A percentile compares a stretch with the other conserved stretches of the same genome.
Evolutionary conservation across 345 rosid species (phyloP).

Genomic region (Citrus unshiu): DNA sequence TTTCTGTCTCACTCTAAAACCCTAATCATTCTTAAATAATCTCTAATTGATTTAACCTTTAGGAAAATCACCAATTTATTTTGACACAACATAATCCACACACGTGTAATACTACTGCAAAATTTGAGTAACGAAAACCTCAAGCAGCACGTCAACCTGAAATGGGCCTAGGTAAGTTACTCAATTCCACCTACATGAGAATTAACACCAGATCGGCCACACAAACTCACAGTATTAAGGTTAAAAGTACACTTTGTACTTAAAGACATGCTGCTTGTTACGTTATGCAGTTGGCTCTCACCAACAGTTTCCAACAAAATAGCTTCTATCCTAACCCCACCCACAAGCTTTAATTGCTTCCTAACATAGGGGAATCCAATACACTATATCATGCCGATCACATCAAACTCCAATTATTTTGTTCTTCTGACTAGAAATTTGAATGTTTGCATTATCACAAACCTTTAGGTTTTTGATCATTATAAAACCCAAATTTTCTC

Average conservation of each 20-base stretch:
- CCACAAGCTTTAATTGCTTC: not conserved
- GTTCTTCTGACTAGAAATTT: not conserved
- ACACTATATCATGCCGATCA: not conserved
- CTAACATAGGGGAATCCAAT: not conserved
- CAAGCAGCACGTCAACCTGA: not conserved
- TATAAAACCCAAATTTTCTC: slow-evolving; percentile 43
- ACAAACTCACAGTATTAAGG: not conserved
- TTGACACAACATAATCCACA: not conserved
- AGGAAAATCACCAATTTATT: not conserved
- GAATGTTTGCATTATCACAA: slow-evolving; percentile 1
- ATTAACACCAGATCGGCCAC: not conserved
- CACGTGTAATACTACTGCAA: not conserved
- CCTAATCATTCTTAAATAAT: not conserved
- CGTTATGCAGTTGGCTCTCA: not conserved
- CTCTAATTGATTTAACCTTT: not conserved
- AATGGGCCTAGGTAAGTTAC: not conserved
- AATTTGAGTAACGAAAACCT: not conserved
- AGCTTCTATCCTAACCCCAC: not conserved
- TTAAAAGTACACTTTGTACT: not conserved
- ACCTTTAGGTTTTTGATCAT: slow-evolving; percentile 51
- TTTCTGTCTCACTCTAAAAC: not conserved
- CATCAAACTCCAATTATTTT: not conserved
- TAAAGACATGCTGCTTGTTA: not conserved
- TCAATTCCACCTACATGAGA: not conserved
- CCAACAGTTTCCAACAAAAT: not conserved